These are phyloP conservation scores for Phytophthora megakarya DNA, from an alignment of 352 stramenopile species.

Conservation along the genomic window DNA sequence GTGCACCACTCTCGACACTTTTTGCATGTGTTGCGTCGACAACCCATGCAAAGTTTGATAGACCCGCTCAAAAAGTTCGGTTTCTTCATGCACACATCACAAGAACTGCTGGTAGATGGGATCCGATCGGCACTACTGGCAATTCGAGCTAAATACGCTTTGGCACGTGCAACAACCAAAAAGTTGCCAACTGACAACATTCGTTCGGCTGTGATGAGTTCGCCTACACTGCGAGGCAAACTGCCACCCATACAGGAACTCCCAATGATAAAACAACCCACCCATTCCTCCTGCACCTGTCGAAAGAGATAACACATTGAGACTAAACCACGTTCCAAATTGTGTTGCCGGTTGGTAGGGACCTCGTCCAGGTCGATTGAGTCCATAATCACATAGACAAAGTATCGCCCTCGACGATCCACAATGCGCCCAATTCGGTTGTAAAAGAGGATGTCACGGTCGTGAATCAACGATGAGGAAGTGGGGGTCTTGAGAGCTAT, in stretches of 20 bases:
- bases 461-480: conserved; percentile 43
- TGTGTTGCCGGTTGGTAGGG: conserved; percentile 37
- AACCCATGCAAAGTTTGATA: conserved; percentile 59
- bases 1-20: conserved; percentile 54
- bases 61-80: conserved; percentile 38
- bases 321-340: conserved; percentile 46
- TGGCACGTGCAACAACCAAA: conserved; percentile 52
- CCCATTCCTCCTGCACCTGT: conserved; percentile 50
- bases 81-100: conserved; percentile 59
- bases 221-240: conserved; percentile 45
- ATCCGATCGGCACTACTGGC: conserved; percentile 40
- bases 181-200: conserved; percentile 52
- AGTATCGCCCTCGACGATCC: conserved; percentile 53
- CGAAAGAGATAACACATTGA: conserved; percentile 73
- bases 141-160: conserved; percentile 58
- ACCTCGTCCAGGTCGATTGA: conserved; percentile 67
- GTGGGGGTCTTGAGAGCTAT: conserved; percentile 53
- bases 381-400: conserved; percentile 64
- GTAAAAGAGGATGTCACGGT: conserved; percentile 61
- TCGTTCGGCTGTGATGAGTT: conserved; percentile 46
- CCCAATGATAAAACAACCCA: conserved; percentile 65
- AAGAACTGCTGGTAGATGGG: conserved; percentile 40
- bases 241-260: conserved; percentile 47
- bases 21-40: conserved; percentile 53
- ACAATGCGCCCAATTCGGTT: conserved; percentile 70